phyloP scores from a whole-genome alignment of 2,329 filamentous ascomycete genomes.

The Colletotrichum lindemuthianum region DNA sequence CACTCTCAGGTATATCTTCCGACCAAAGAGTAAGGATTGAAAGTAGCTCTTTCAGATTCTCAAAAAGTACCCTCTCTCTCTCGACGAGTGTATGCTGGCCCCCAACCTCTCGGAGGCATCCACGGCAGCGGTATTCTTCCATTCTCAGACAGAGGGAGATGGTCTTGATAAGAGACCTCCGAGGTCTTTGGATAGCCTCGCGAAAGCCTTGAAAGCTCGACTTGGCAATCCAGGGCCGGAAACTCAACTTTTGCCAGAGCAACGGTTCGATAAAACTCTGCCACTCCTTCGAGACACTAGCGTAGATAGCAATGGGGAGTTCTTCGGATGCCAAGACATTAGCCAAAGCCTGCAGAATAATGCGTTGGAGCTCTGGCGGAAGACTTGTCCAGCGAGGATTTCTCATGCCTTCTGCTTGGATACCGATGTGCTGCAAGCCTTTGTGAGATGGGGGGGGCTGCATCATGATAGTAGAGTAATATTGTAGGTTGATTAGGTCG shows the following conservation, averaged over 20 bases:
- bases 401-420: background rate
- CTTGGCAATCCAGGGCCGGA: background rate
- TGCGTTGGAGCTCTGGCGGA: conserved; percentile 3
- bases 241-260: conserved; percentile 15
- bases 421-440: conserved; percentile 4
- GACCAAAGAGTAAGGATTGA: background rate
- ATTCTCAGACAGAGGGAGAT: background rate
- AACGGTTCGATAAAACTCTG: conserved; percentile 6
- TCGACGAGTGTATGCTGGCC: background rate
- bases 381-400: conserved; percentile 1
- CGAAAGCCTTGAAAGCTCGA: conserved; percentile 3
- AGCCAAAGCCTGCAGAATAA: background rate
- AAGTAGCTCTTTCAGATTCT: background rate
- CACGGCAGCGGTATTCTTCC: background rate
- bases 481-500: background rate
- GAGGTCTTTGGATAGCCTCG: background rate
- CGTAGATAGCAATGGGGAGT: background rate
- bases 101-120: background rate
- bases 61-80: conserved; percentile 6
- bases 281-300: conserved; percentile 18
- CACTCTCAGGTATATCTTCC: background rate
- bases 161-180: background rate
- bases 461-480: background rate
- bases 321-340: background rate
- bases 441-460: conserved; percentile 1